Percentiles rank a stretch among this genome's conserved stretches.
Conservation (phyloP, 2,329 filamentous ascomycete species). For the Aschersonia sp. region DNA sequence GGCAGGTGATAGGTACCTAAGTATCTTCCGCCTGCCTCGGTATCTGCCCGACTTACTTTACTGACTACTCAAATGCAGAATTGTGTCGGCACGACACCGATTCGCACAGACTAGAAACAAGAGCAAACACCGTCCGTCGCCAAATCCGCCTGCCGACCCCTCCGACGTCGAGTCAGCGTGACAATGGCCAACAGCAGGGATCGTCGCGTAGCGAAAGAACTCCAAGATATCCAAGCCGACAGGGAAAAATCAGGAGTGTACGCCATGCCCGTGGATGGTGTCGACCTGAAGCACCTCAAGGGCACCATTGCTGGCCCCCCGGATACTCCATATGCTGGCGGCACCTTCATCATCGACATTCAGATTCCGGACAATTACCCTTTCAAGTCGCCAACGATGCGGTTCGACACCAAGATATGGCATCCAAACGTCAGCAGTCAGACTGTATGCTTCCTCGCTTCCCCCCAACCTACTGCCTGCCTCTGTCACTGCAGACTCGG, state of each 20-base stretch:
- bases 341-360: constrained; percentile 70
- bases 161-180: too few species aligned
- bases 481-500: not conserved
- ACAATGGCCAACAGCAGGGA: constrained; percentile 36
- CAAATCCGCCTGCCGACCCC: not conserved
- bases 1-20: too few species aligned
- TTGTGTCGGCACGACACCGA: not conserved
- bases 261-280: constrained; percentile 47
- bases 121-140: not conserved
- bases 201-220: constrained; percentile 58
- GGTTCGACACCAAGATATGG: constrained; percentile 87
- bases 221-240: constrained; percentile 62
- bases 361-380: constrained; percentile 80
- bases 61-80: too few species aligned
- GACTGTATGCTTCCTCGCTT: constrained; percentile 45
- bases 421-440: constrained; percentile 94
- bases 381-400: constrained; percentile 84
- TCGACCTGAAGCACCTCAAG: constrained; percentile 67
- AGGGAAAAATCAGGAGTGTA: constrained; percentile 57
- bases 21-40: too few species aligned
- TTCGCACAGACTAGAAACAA: not conserved
- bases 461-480: not conserved
- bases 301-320: constrained; percentile 78
- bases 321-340: constrained; percentile 85
- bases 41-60: too few species aligned